Percentiles rank a stretch among this genome's conserved stretches.
Evolutionary conservation across 768 basidiomycete species (phyloP).

Genomic region (Pisolithus orientalis): DNA sequence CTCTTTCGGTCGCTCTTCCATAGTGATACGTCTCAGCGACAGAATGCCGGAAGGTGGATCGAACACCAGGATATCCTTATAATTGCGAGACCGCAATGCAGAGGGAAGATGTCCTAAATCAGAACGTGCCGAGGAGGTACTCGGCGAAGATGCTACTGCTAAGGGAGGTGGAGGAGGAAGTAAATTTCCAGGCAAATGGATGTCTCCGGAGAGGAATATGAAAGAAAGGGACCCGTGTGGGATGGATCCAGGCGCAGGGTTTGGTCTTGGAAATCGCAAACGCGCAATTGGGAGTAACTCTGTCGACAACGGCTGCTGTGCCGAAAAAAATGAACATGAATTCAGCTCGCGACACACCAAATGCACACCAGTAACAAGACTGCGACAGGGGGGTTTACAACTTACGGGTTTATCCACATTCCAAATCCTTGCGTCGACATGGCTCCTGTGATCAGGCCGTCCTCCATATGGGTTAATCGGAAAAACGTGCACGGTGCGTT

Average conservation of each 20-base stretch:
- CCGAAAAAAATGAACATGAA: background rate
- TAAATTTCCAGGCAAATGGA: slow-evolving; percentile 34
- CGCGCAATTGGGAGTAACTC: slow-evolving; percentile 54
- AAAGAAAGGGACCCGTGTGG: slow-evolving; percentile 44
- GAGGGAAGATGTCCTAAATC: slow-evolving; percentile 19
- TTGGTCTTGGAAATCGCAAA: slow-evolving; percentile 33
- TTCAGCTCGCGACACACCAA: background rate
- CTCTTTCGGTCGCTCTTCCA: slow-evolving; percentile 33
- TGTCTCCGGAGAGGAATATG: slow-evolving; percentile 41
- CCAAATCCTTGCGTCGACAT: slow-evolving; percentile 50
- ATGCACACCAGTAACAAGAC: background rate
- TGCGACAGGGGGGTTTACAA: background rate
- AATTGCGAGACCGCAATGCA: slow-evolving; percentile 36
- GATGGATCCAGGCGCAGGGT: slow-evolving; percentile 17
- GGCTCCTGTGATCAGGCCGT: slow-evolving; percentile 52
- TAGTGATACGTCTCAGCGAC: slow-evolving; percentile 45
- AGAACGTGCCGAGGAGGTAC: slow-evolving; percentile 23
- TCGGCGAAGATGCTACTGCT: slow-evolving; percentile 19
- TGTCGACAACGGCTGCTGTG: slow-evolving; percentile 45
- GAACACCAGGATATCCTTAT: slow-evolving; percentile 65
- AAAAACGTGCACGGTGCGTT: slow-evolving; percentile 66
- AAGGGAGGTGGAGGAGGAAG: slow-evolving; percentile 23
- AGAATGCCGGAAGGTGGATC: slow-evolving; percentile 53
- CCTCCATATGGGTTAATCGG: slow-evolving; percentile 75
- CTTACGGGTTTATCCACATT: slow-evolving; percentile 47